These are phyloP conservation scores for Tylopilus sp. DNA, from an alignment of 1,284 basidiomycete species.

Conservation along the genomic window DNA sequence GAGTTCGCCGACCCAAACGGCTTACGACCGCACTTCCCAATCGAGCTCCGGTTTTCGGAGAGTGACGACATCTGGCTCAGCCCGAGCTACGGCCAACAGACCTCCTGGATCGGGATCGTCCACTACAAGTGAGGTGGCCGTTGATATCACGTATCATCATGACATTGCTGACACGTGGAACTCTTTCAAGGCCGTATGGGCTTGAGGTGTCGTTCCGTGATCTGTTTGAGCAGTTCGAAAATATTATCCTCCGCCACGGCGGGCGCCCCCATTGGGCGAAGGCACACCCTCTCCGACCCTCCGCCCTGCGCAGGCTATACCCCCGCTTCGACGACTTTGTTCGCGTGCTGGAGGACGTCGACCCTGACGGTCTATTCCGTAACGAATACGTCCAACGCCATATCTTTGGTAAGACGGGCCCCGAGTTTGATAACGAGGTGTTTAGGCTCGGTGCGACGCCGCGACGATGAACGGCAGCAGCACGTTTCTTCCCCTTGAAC, in stretches of 20 bases:
- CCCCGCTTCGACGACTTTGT: constrained; percentile 83
- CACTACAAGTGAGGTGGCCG: constrained; percentile 75
- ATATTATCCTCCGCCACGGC: constrained; percentile 64
- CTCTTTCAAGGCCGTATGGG: constrained; percentile 72
- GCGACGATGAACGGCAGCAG: constrained; percentile 6
- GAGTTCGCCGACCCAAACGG: constrained; percentile 69
- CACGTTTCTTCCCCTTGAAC: not conserved
- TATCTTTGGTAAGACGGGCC: constrained; percentile 51
- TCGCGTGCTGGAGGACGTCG: constrained; percentile 63
- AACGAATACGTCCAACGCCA: constrained; percentile 77
- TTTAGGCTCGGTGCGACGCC: constrained; percentile 42
- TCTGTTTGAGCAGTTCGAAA: constrained; percentile 79
- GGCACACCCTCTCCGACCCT: constrained; percentile 73
- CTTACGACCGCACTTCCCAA: constrained; percentile 83
- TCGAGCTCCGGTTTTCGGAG: constrained; percentile 89
- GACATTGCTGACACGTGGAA: constrained; percentile 2
- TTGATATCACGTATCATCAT: constrained; percentile 4
- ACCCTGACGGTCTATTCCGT: constrained; percentile 77
- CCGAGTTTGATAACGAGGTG: constrained; percentile 46
- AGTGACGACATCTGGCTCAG: constrained; percentile 93
- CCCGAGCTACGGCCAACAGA: constrained; percentile 75
- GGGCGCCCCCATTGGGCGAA: constrained; percentile 98
- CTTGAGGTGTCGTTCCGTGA: constrained; percentile 81
- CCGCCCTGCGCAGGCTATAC: constrained; percentile 66
- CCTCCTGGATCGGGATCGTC: constrained; percentile 94